These are phyloP conservation scores for Crithidia acanthocephali DNA, from an alignment of 208 protist species.

Conservation along the genomic window DNA sequence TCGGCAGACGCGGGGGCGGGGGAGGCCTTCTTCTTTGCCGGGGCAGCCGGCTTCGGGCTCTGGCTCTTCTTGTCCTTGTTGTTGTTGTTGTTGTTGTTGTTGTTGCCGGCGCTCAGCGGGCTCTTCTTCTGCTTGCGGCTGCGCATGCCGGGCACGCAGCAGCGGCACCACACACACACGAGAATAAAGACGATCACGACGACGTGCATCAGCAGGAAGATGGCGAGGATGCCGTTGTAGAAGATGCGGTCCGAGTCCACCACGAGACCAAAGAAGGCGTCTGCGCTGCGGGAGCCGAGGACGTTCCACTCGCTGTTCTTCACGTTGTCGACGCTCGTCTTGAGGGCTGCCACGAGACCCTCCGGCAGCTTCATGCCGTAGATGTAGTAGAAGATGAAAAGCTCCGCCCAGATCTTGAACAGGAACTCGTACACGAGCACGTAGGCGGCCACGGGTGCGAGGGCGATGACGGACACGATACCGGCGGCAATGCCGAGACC, in stretches of 20 bases:
- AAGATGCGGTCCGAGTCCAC: conserved; percentile 34
- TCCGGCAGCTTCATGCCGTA: conserved; percentile 48
- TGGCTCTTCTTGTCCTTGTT: neutral
- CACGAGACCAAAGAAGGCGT: conserved; percentile 41
- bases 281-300: conserved; percentile 20
- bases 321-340: conserved; percentile 25
- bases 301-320: conserved; percentile 36
- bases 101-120: conserved; percentile 9
- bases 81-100: no score
- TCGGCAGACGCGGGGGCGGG: conserved; percentile 1
- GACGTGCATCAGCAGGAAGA: conserved; percentile 38
- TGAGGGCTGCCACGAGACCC: conserved; percentile 32
- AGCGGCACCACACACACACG: conserved; percentile 27
- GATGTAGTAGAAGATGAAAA: conserved; percentile 71
- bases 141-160: conserved; percentile 23
- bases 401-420: conserved; percentile 64
- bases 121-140: conserved; percentile 13
- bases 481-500: conserved; percentile 26
- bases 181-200: conserved; percentile 26
- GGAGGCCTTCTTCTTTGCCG: conserved; percentile 9
- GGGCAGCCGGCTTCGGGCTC: neutral
- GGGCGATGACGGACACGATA: conserved; percentile 35
- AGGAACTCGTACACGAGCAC: conserved; percentile 48
- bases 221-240: conserved; percentile 54
- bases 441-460: conserved; percentile 43